phyloP scores from a whole-genome alignment of 2,329 filamentous ascomycete species.

The Penicillium sp. region DNA sequence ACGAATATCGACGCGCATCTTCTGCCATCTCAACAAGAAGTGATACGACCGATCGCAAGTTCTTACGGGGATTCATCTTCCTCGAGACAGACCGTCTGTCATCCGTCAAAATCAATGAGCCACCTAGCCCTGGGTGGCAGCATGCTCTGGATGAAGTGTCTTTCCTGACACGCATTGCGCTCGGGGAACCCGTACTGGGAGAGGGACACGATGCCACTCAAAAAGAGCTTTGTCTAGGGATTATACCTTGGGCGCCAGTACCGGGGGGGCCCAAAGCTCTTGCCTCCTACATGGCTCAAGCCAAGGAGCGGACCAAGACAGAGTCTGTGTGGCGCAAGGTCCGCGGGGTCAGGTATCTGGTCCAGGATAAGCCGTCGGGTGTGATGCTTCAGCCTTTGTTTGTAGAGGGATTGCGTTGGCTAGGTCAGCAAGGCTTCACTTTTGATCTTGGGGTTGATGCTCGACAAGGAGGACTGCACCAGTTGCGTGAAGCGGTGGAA shows the following conservation, averaged over 20 bases:
- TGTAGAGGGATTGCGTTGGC: conserved; percentile 58
- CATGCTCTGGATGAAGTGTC: conserved; percentile 66
- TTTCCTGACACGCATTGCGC: conserved; percentile 61
- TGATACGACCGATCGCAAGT: conserved; percentile 24
- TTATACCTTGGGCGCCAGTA: conserved; percentile 83
- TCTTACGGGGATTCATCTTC: conserved; percentile 68
- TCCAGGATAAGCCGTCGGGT: conserved; percentile 68
- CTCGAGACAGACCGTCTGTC: conserved; percentile 74
- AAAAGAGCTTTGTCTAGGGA: conserved; percentile 56
- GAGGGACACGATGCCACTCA: conserved; percentile 54
- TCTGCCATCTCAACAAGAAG: conserved; percentile 26
- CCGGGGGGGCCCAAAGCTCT: conserved; percentile 57
- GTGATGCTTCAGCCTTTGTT: conserved; percentile 60
- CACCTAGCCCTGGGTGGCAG: conserved; percentile 50
- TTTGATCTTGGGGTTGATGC: conserved; percentile 86
- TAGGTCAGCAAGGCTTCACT: conserved; percentile 57
- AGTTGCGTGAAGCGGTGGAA: conserved; percentile 63
- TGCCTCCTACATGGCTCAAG: conserved; percentile 58
- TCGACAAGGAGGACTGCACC: conserved; percentile 66
- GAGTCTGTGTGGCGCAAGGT: conserved; percentile 61
- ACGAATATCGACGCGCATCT: conserved; percentile 54
- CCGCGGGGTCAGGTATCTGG: conserved; percentile 73
- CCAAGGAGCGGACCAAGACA: conserved; percentile 49
- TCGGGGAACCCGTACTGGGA: conserved; percentile 51
- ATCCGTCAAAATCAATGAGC: conserved; percentile 45